A percentile compares a stretch with the other conserved stretches of the same genome.
phyloP scores from a whole-genome alignment of 257 asterid genomes.

The Solanum ossicruentum region DNA sequence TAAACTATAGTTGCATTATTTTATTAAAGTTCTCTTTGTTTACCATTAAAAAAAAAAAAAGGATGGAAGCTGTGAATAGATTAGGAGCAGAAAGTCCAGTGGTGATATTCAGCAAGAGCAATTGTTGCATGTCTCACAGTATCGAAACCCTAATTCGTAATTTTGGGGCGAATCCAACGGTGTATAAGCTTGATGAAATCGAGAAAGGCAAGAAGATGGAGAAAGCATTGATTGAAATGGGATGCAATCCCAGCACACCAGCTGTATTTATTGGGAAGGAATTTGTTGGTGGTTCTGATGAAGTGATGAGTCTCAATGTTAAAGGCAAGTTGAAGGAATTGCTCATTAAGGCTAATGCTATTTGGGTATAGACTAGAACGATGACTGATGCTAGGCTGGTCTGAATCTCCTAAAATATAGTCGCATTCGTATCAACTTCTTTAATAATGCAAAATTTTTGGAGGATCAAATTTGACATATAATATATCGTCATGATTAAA shows the following conservation, averaged over 20 bases:
- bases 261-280: constrained; percentile 16
- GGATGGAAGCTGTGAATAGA: constrained; percentile 11
- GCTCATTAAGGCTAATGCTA: constrained; percentile 14
- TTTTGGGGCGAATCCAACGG: constrained; percentile 19
- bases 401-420: background rate
- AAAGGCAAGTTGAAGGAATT: constrained; percentile 12
- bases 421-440: background rate
- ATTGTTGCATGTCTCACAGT: constrained; percentile 18
- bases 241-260: constrained; percentile 13
- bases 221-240: constrained; percentile 4
- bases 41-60: background rate
- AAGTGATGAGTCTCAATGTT: background rate
- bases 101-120: constrained; percentile 27
- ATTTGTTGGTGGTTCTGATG: background rate
- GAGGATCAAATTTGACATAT: background rate
- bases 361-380: constrained; percentile 3
- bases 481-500: background rate
- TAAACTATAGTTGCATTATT: background rate
- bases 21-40: background rate
- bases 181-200: constrained; percentile 21
- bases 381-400: background rate
- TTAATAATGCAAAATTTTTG: background rate
- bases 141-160: constrained; percentile 12
- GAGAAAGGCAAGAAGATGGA: constrained; percentile 16
- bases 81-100: constrained; percentile 16